These are phyloP conservation scores for Gamarada debralockiae DNA, from an alignment of 495 filamentous ascomycete species.

Conservation along the genomic window DNA sequence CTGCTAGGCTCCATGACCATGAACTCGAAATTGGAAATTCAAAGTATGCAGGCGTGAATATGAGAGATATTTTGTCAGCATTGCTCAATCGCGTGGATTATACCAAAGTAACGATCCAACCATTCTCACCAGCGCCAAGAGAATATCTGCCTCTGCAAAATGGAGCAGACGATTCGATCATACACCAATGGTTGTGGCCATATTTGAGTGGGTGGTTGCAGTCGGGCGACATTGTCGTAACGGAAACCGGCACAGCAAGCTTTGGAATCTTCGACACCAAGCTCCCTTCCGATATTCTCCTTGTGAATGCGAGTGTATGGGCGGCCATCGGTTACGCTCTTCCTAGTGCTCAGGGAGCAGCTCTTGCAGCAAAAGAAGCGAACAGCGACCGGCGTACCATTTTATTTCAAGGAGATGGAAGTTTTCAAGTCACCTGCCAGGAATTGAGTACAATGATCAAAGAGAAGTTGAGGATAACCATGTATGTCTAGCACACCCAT, in stretches of 20 bases:
- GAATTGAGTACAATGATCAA: slow-evolving; percentile 30
- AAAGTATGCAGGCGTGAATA: background rate
- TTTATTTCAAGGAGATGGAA: slow-evolving; percentile 26
- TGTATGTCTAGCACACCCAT: slow-evolving; percentile 1
- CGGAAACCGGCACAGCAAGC: background rate
- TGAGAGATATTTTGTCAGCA: background rate
- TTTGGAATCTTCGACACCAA: background rate
- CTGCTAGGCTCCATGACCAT: background rate
- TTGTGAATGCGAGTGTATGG: slow-evolving; percentile 18
- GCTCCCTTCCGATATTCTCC: background rate
- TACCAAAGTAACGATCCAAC: background rate
- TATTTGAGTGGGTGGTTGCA: background rate
- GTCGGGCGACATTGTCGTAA: background rate
- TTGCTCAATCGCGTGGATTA: background rate
- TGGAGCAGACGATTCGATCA: no score
- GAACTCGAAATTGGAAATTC: background rate
- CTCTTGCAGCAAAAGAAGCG: slow-evolving; percentile 17
- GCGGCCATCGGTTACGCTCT: slow-evolving; percentile 29
- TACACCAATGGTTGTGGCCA: background rate
- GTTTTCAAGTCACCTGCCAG: slow-evolving; percentile 30
- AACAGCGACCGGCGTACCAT: slow-evolving; percentile 14
- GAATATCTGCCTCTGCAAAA: no score
- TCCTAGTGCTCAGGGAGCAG: slow-evolving; percentile 25
- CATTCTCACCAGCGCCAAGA: no score
- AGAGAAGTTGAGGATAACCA: slow-evolving; percentile 25